Evolutionary conservation across 2,329 filamentous ascomycete genomes (phyloP), one percentile per base, ranked within the genome.

Genomic region (Paramyrothecium sp.): DNA sequence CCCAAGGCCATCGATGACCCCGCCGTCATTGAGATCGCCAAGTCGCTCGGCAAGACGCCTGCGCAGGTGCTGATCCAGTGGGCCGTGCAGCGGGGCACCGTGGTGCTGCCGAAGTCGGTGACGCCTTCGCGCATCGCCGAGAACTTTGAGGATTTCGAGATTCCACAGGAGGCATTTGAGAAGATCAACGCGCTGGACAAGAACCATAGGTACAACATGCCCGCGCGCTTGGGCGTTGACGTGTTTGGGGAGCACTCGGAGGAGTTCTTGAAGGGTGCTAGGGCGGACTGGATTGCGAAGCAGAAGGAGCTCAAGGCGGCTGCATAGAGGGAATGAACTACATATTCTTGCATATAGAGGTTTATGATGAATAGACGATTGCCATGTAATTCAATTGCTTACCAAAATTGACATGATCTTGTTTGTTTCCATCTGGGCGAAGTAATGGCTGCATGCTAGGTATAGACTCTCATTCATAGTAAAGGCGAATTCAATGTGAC

Each of bases 71-170:
- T 85, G 7, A 77, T 85, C 56, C 63, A 64, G 47, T 90, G 87
- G 87, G 88, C 86, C 55, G 71, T 89, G 47, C 80, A 81, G 56
- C 80, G 87, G 54, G 87, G 87, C 58, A 89, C 89, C 69, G 80
- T 84, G 44, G 87, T 89, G 44, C 77, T 90, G 58, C 87, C 87
- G 65, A 90, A 90, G 82, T 88, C 85, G 74, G 86, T 85, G 51
- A 89, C 85, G 20, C 85, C 85, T 10, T 80, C 77, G 53, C 81
- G 87, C 48, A 90, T 90, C 65, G 80, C 84, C 70, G 88, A 84
- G 75, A 91, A 92, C 75, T 74, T 79, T 62, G 64, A 77, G 69
- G 72, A 69, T 19, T 70, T 74, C 49, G 70, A 74, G 60, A 59
- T 77, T 7, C 65, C 72, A 3, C 50, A 70, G 30, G 72, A 74